Evolutionary conservation across 2,329 filamentous ascomycete genomes (phyloP).

Genomic region (Colletotrichum godetiae): DNA sequence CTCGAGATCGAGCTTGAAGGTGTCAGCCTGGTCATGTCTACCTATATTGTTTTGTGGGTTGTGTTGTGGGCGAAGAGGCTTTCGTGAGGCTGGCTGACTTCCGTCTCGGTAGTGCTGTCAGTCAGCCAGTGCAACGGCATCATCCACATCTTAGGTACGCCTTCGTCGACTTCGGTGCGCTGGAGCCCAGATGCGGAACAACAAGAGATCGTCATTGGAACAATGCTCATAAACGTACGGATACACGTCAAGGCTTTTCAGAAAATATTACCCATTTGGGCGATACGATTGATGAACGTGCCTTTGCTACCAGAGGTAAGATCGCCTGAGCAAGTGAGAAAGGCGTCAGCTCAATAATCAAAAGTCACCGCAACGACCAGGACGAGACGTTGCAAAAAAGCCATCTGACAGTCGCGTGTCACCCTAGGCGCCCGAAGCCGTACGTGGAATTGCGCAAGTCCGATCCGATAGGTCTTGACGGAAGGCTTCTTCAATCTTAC

Average conservation of each 20-base stretch:
- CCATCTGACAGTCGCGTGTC: background rate
- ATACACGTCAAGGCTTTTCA: background rate
- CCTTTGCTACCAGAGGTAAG: background rate
- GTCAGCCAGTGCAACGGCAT: background rate
- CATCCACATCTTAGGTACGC: background rate
- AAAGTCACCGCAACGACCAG: background rate
- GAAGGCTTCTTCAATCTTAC: background rate
- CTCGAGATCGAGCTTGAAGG: background rate
- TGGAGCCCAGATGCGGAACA: background rate
- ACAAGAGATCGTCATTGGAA: background rate
- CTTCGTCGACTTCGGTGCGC: background rate
- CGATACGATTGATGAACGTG: background rate
- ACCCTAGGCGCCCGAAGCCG: background rate
- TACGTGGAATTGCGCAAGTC: background rate
- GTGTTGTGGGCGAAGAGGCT: background rate
- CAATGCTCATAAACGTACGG: background rate
- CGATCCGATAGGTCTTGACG: background rate
- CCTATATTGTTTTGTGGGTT: too few relatives aligned
- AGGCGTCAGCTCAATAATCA: constrained; percentile 3
- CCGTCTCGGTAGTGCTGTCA: background rate
- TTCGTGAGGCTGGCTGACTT: constrained; percentile 13
- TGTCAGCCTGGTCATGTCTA: background rate
- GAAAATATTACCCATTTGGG: background rate
- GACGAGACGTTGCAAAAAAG: background rate
- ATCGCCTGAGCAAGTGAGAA: background rate